Evolutionary conservation across 352 stramenopile genomes (phyloP).

Genomic region (Phytopythium mirpurense): DNA sequence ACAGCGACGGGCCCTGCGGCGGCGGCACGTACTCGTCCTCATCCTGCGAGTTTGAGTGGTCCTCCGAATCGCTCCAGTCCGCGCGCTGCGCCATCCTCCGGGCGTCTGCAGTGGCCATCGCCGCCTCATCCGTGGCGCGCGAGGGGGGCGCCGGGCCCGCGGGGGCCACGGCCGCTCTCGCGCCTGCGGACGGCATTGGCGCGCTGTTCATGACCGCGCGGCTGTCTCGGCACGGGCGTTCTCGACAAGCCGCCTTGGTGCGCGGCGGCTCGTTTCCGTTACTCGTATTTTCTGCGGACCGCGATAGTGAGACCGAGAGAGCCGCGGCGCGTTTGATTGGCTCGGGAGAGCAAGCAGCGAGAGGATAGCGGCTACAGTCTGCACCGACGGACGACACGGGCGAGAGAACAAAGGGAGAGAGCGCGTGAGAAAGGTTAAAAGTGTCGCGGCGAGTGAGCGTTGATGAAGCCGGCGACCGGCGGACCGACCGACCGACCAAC

Average conservation of each 20-base stretch:
- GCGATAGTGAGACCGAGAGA: neutral
- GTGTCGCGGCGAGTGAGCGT: neutral
- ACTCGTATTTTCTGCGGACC: slow-evolving; percentile 3
- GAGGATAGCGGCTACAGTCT: neutral
- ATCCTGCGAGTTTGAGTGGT: slow-evolving; percentile 35
- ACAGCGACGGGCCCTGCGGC: slow-evolving; percentile 70
- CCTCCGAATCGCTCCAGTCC: slow-evolving; percentile 66
- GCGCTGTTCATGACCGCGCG: neutral
- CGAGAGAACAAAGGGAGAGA: slow-evolving; percentile 2
- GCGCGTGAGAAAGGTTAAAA: slow-evolving; percentile 1
- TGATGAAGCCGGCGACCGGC: neutral
- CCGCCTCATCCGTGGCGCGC: neutral
- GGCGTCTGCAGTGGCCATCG: neutral
- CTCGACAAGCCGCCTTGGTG: no score
- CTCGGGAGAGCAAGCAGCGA: neutral
- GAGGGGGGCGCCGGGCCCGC: neutral
- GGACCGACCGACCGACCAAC: neutral
- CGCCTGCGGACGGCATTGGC: neutral
- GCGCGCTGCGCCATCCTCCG: neutral
- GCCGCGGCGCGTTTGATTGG: neutral
- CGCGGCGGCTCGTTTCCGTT: neutral
- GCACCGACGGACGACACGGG: neutral
- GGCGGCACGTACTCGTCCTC: slow-evolving; percentile 48
- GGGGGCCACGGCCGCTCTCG: neutral
- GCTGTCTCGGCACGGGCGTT: neutral